A percentile compares a stretch with the other conserved stretches of the same genome.
These are phyloP conservation scores for Fistulina hepatica DNA, from an alignment of 1,284 basidiomycete genomes.

Conservation along the genomic window DNA sequence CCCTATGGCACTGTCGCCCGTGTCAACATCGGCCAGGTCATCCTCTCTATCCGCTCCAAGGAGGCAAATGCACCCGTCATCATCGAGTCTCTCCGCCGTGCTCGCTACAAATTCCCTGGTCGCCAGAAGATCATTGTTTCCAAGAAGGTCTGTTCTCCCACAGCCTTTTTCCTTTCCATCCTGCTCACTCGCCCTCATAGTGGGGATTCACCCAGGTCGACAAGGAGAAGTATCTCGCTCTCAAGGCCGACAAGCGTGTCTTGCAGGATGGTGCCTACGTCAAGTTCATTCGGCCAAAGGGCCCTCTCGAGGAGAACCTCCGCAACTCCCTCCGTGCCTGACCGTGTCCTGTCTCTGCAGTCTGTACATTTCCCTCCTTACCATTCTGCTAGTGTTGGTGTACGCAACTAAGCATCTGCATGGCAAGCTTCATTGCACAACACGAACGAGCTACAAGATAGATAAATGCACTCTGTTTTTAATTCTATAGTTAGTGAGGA, in stretches of 20 bases:
- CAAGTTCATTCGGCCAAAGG: conserved; percentile 85
- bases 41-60: conserved; percentile 92
- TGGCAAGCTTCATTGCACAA: too few relatives aligned
- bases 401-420: too few relatives aligned
- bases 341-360: too few relatives aligned
- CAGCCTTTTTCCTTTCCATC: too few relatives aligned
- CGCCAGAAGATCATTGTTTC: conserved; percentile 98
- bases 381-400: too few relatives aligned
- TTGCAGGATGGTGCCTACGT: conserved; percentile 82
- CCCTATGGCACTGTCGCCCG: conserved; percentile 94
- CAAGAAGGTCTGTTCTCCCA: too few relatives aligned
- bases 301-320: conserved; percentile 77
- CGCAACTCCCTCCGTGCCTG: conserved; percentile 71
- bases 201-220: conserved; percentile 97
- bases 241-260: conserved; percentile 84
- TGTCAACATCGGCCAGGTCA: conserved; percentile 95
- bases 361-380: too few relatives aligned
- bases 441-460: too few relatives aligned
- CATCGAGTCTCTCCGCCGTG: conserved; percentile 93
- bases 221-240: conserved; percentile 80
- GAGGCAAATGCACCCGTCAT: conserved; percentile 83
- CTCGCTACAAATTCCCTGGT: conserved; percentile 99
- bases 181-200: too few relatives aligned
- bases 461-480: too few relatives aligned
- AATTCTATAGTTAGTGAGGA: too few relatives aligned